phyloP scores from a whole-genome alignment of 139 green algal genomes.

The Tetraselmis chui region DNA sequence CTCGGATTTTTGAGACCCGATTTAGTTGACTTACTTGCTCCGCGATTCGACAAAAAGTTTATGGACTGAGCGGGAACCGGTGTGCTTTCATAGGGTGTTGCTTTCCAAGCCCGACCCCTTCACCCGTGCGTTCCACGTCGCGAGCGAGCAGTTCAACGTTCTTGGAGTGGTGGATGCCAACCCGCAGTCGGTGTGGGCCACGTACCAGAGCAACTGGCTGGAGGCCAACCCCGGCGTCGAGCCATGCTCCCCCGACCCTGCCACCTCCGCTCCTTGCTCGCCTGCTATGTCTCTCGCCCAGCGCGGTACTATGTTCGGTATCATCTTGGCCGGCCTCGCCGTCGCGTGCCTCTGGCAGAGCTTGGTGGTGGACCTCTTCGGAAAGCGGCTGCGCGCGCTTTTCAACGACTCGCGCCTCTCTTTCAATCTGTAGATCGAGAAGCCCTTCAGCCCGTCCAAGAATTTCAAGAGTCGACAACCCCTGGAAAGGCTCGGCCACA shows the following conservation, averaged over 20 bases:
- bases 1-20: no score
- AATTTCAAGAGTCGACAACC: no score
- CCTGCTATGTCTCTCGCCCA: background rate
- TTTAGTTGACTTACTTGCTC: no score
- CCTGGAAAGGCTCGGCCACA: no score
- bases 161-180: background rate
- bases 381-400: background rate
- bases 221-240: background rate
- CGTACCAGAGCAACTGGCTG: background rate
- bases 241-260: background rate
- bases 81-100: no score
- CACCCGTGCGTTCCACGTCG: background rate
- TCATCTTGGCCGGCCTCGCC: background rate
- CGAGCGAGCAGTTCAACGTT: background rate
- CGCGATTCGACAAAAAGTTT: no score
- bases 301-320: background rate
- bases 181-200: background rate
- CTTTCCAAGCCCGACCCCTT: background rate
- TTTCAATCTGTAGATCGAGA: background rate
- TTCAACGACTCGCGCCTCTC: background rate
- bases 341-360: background rate
- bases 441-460: no score
- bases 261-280: background rate
- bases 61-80: no score
- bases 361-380: background rate